Percentiles rank a stretch among this genome's conserved stretches.
Conservation (phyloP, 495 filamentous ascomycete species). For the Thermothielavioides terrestris region DNA sequence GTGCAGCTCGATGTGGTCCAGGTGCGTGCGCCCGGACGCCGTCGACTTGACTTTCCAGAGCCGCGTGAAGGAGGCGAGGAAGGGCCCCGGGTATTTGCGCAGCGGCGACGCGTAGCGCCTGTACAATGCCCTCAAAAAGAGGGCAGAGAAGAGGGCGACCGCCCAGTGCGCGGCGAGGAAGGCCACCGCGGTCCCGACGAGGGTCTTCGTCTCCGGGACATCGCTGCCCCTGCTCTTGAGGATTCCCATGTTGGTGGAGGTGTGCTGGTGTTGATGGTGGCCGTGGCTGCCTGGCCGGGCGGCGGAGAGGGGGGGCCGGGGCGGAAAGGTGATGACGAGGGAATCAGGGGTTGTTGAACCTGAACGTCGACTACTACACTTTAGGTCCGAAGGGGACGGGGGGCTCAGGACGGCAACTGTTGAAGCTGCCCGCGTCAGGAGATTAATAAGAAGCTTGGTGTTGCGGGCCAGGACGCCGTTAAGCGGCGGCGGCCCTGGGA, state of each 20-base stretch:
- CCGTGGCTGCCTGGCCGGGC: not conserved
- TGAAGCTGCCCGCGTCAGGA: constrained; percentile 21
- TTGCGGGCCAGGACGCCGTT: not conserved
- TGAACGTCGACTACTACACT: too few species aligned
- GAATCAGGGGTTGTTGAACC: too few species aligned
- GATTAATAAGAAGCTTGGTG: constrained; percentile 6
- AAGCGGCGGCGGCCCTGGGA: not conserved
- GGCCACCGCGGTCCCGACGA: constrained; percentile 20
- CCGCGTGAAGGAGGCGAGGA: constrained; percentile 38
- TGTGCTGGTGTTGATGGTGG: not conserved
- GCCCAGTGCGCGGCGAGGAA: constrained; percentile 32
- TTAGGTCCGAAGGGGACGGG: too few species aligned
- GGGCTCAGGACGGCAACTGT: constrained; percentile 13
- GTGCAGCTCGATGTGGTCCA: constrained; percentile 41
- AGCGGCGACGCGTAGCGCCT: constrained; percentile 40
- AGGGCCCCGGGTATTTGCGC: constrained; percentile 42
- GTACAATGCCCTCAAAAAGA: constrained; percentile 27
- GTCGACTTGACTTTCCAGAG: constrained; percentile 40
- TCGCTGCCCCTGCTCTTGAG: constrained; percentile 23
- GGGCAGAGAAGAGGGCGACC: constrained; percentile 22
- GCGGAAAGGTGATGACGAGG: constrained; percentile 3
- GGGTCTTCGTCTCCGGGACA: constrained; percentile 19
- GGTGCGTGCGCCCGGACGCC: constrained; percentile 31
- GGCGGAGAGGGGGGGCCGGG: not conserved
- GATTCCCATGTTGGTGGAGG: constrained; percentile 20